Base-by-base conservation (phyloP, 2,329 filamentous ascomycete genomes). In the Coleophoma eucalyptorum region DNA sequence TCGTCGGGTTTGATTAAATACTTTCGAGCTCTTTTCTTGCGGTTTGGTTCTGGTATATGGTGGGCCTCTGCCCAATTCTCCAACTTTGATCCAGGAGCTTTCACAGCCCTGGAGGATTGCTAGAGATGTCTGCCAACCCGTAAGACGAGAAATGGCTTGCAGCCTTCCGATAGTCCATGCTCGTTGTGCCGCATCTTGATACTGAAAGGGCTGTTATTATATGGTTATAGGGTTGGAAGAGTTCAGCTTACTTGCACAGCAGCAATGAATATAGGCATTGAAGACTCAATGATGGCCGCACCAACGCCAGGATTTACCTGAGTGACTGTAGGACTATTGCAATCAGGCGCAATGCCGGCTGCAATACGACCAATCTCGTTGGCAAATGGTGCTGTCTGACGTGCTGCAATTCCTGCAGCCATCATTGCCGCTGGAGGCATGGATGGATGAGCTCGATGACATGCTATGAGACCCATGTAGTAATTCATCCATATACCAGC, bases 391-490 rank as follows among this genome's bases (percentile, higher is more conserved):
- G 78, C 81, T 1, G 93, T 97, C 46, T 87, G 80, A 13, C 74
- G 73, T 1, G 90, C 90, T 10, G 88, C 84, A 56, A 95, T 78
- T 7, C 86, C 87, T 0, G 90, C 90, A 3, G 94, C 91, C 61
- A 91, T 81, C 82, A 96, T 91, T 34, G 91, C 88, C 8, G 92
- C 85, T 0, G 93, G 90, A 1, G 92, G 93, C 91, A 97, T 97
- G 20, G 81, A 81, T 0, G 94, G 94, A 59, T 97, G 92, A 1
- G 85, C 78, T 33, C 94, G 81, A 52, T 93, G 76, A n/a, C 94
- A 78, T 49, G 92, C 79, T 51, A 97, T 93, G 43, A 90, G 78
- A 0, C 86, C 86, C 76, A 93, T 89, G 68, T 96, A 88, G 66
- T 89, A 92, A 57, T 92, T 87, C 64, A 89, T 84, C 90, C 91